Evolutionary conservation across 306 rosid species (phyloP), one percentile per base, ranked within the genome.

Genomic region (Heteromeles arbutifolia): DNA sequence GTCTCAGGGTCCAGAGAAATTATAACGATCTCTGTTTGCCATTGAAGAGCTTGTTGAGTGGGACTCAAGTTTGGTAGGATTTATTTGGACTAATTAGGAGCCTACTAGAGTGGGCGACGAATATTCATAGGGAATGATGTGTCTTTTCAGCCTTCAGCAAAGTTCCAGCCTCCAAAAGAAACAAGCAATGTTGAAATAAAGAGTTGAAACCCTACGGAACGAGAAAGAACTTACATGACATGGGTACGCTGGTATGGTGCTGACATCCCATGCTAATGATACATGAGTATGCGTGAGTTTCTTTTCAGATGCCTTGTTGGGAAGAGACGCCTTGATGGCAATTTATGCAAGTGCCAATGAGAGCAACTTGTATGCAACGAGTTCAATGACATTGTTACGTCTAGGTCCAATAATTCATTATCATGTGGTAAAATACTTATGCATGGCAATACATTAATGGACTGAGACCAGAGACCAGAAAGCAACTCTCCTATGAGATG

Each of bases 71-170:
- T 74, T 37, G 79, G 72, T 78, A 19, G 65, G 65, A 74, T 17
- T 28, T 63, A 48, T 77, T 78, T 41, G 50, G 32, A 37, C 41
- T 37, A 43, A 57, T 4, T 1, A 3, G 29, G 44, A 26, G 59
- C 59, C 61, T 19, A 72, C 43, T 41, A 77, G 39, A 77, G 44
- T 70, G 81, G 72, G 64, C 31, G 67, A 48, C 70, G 85, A 87
- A 85, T 81, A 83, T 88, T 77, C 78, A 78, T 78, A 17, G 14
- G 18, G 54, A 12, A 12, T 48, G 54, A 48, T 2, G 61, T 17
- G 22, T 32, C 77, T 84, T 79, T 88, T 83, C 95, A 85, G 89
- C 93, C 89, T 88, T 48, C 84, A 69, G 71, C 78, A 85, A 86
- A 76, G 78, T 19, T 59, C 28, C 67, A 24, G 53, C 67, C 76